Percentiles rank a stretch among this genome's conserved stretches.
These are phyloP conservation scores for Discostella stelligeroides DNA, from an alignment of 108 stramenopile genomes.

Conservation along the genomic window DNA sequence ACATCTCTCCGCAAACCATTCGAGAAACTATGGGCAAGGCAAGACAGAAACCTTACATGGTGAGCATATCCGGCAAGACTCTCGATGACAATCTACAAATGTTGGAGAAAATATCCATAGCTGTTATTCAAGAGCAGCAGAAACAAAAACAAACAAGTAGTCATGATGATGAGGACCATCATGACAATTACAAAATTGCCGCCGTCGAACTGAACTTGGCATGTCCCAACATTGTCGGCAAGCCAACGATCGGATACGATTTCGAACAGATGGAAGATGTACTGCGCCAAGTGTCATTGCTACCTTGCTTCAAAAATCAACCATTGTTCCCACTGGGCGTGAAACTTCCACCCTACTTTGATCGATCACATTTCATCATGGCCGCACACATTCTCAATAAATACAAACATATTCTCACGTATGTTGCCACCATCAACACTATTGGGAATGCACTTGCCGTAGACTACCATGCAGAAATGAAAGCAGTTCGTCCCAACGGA, in stretches of 20 bases:
- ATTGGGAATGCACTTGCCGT: constrained; percentile 87
- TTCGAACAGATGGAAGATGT: constrained; percentile 87
- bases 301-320: constrained; percentile 50
- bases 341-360: constrained; percentile 94
- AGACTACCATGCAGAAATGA: constrained; percentile 67
- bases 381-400: constrained; percentile 83
- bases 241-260: constrained; percentile 93
- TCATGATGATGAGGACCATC: constrained; percentile 25
- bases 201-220: constrained; percentile 90
- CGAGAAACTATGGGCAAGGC: constrained; percentile 57
- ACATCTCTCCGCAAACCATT: constrained; percentile 73
- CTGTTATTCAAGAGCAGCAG: no score
- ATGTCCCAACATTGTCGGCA: constrained; percentile 94
- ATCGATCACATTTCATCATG: constrained; percentile 77
- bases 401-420: constrained; percentile 62
- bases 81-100: constrained; percentile 86
- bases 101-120: constrained; percentile 70
- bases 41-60: constrained; percentile 83
- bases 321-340: constrained; percentile 67
- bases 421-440: constrained; percentile 87
- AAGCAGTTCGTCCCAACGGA: constrained; percentile 74
- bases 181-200: constrained; percentile 59
- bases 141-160: no score
- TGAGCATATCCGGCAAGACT: constrained; percentile 83
- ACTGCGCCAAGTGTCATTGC: constrained; percentile 56